Evolutionary conservation across 2,329 filamentous ascomycete species (phyloP).

Genomic region (Endothia cerciana): DNA sequence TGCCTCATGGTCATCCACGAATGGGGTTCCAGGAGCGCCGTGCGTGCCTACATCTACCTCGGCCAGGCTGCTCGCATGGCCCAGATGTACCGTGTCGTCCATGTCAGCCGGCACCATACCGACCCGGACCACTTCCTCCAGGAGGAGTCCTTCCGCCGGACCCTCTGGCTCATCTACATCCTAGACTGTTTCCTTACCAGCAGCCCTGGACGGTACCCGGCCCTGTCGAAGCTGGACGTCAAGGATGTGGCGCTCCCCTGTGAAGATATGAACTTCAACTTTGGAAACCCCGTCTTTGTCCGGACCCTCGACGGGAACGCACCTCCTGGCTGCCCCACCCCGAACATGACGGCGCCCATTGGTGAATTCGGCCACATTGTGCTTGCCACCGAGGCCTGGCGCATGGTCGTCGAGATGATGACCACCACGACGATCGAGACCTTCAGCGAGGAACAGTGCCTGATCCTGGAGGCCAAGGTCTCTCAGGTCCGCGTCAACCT

Average conservation of each 20-base stretch:
- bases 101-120: conserved; percentile 53
- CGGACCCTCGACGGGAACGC: conserved; percentile 54
- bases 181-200: conserved; percentile 66
- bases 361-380: conserved; percentile 67
- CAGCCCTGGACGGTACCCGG: conserved; percentile 62
- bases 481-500: conserved; percentile 58
- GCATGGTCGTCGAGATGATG: conserved; percentile 64
- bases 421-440: conserved; percentile 55
- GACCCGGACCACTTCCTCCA: conserved; percentile 64
- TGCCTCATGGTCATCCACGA: conserved; percentile 66
- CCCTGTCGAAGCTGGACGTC: conserved; percentile 58
- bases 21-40: conserved; percentile 64
- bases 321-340: conserved; percentile 44
- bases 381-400: conserved; percentile 63
- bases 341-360: conserved; percentile 51
- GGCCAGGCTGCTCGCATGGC: conserved; percentile 67
- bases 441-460: conserved; percentile 59
- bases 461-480: conserved; percentile 56
- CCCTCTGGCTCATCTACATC: conserved; percentile 65
- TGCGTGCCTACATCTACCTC: conserved; percentile 65
- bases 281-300: conserved; percentile 62
- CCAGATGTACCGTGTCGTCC: conserved; percentile 66
- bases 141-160: conserved; percentile 64
- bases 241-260: conserved; percentile 61
- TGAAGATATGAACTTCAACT: conserved; percentile 65